Evolutionary conservation across 768 basidiomycete species (phyloP), one percentile per base, ranked within the genome.

Genomic region (Dentipellis sp.): DNA sequence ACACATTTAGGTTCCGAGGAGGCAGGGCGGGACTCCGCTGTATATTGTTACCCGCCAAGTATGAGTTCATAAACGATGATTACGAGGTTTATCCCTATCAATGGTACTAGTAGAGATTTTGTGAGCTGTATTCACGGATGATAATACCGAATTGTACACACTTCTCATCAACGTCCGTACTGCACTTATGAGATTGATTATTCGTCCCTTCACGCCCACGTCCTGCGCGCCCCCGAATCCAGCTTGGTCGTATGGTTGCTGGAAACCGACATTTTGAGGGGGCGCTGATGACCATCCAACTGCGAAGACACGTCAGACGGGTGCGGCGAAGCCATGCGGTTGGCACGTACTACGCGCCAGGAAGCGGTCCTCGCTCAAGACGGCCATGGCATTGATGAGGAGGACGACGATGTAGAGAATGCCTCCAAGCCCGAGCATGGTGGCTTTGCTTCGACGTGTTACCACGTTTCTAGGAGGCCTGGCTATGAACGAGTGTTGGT

Each of bases 81-180:
- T 63, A 91, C 69, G 53, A 93, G 78, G 71, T 98, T 98, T 51
- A 90, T 65, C 37, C 77, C 83, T 67, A 98, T 97, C 46, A 98
- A 75, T 38, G 94, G 94, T 78, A 98, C 94, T 98, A 64, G n/a
- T 55, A n/a, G 53, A 10, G 17, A 58, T 61, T 19, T 50, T 21
- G 50, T 55, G 37, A 45, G 47, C 50, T 19, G 22, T 53, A 56
- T 54, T 50, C 34, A 52, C 55, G 53, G 50, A 14, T 50, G 54
- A 16, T 16, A 11, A 53, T 55, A 47, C 47, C 17, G 21, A 23
- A 14, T 52, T 46, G 37, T 53, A 83, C 94, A 76, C 69, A 99
- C 95, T 93, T 70, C 95, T 83, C 91, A 98, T 91, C 64, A 99
- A 78, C 48, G 95, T 98, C 72, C 95, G 79, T 58, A 97, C 93